Percentiles rank a stretch among this genome's conserved stretches.
Evolutionary conservation across 2,329 filamentous ascomycete genomes (phyloP).

Genomic region (Trichoderma polysporum): DNA sequence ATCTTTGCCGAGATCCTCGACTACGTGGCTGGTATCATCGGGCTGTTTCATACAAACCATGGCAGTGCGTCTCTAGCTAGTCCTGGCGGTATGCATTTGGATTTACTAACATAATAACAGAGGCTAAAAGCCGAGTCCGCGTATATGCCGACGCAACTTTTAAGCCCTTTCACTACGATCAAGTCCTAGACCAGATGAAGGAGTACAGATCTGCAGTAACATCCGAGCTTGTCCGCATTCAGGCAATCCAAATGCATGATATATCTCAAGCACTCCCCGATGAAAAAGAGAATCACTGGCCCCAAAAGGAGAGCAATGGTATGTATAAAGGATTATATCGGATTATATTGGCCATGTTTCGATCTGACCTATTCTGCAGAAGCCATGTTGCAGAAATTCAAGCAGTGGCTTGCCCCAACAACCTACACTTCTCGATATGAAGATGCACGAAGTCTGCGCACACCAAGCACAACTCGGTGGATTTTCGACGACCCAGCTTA

Average conservation of each 20-base stretch:
- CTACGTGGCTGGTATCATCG: neutral
- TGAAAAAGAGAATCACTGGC: too few relatives aligned
- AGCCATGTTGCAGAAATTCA: neutral
- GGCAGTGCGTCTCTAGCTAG: neutral
- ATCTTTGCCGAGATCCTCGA: neutral
- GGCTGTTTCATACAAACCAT: neutral
- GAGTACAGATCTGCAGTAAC: neutral
- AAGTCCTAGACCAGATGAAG: neutral
- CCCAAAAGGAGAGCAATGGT: neutral
- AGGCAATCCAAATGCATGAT: neutral
- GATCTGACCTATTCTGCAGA: neutral
- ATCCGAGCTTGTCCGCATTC: neutral
- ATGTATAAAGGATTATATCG: neutral
- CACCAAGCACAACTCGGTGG: neutral
- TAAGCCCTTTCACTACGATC: neutral
- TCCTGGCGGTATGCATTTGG: neutral
- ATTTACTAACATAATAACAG: neutral
- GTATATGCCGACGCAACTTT: neutral
- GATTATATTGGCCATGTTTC: neutral
- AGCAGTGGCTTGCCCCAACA: neutral
- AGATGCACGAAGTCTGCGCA: neutral
- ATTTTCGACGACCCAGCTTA: neutral
- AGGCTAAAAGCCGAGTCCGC: neutral
- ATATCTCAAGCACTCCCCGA: too few relatives aligned
- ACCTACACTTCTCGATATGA: neutral